These are phyloP conservation scores for Zygosaccharomyces pseudorouxii DNA, from an alignment of 805 yeast genomes.

Conservation along the genomic window DNA sequence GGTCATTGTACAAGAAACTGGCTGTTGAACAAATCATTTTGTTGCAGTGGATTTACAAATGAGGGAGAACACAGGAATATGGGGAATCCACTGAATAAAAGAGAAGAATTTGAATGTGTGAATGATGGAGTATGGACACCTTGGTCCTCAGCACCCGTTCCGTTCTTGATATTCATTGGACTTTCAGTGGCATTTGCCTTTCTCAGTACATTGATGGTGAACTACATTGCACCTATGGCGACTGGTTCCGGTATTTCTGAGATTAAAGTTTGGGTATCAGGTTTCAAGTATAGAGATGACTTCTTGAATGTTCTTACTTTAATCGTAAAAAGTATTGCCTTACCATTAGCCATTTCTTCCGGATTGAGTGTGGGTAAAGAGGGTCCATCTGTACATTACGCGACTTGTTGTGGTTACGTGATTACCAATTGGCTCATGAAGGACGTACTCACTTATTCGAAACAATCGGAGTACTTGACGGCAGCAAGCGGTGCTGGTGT, in stretches of 20 bases:
- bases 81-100: conserved; percentile 16
- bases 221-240: conserved; percentile 75
- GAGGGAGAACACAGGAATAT: conserved; percentile 26
- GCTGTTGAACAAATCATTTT: conserved; percentile 67
- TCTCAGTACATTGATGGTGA: conserved; percentile 64
- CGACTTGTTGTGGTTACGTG: conserved; percentile 91
- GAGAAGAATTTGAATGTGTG: conserved; percentile 45
- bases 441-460: conserved; percentile 33
- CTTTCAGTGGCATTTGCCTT: conserved; percentile 60
- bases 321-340: conserved; percentile 66
- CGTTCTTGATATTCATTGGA: conserved; percentile 55
- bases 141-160: conserved; percentile 48
- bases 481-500: conserved; percentile 98
- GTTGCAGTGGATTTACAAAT: conserved; percentile 60
- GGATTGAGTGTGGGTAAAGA: conserved; percentile 95
- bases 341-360: conserved; percentile 89
- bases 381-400: conserved; percentile 97
- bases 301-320: conserved; percentile 73
- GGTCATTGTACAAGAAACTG: conserved; percentile 74
- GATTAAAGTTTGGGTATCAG: conserved; percentile 89
- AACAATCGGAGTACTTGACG: conserved; percentile 46
- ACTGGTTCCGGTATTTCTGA: conserved; percentile 98
- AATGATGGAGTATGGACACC: conserved; percentile 51
- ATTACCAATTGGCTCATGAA: conserved; percentile 51
- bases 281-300: conserved; percentile 67